Conservation (phyloP, 495 filamentous ascomycete species). For the Lasiosphaeria ovina region DNA sequence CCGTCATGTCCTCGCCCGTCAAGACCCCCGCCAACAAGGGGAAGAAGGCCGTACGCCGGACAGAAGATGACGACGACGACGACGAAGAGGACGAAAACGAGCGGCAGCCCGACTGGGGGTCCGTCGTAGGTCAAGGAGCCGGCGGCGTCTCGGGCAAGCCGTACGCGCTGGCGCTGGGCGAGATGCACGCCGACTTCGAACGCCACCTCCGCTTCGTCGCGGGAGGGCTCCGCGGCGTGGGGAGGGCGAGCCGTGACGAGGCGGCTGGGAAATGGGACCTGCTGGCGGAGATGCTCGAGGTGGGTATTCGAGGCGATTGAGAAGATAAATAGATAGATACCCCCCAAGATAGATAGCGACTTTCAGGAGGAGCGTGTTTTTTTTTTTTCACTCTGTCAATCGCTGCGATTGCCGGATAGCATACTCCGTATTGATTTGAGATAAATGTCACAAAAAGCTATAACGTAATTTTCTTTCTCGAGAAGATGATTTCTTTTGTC, state of each 20-base stretch:
- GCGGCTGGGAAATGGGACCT: slow-evolving; percentile 55
- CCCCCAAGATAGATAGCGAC: neutral
- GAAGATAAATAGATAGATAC: neutral
- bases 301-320: slow-evolving; percentile 35
- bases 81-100: slow-evolving; percentile 38
- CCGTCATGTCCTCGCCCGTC: slow-evolving; percentile 28
- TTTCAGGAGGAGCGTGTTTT: too few species aligned
- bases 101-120: slow-evolving; percentile 31
- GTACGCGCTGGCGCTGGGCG: slow-evolving; percentile 39
- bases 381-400: too few species aligned
- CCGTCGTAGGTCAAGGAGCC: slow-evolving; percentile 1
- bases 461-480: too few species aligned
- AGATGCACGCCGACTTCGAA: slow-evolving; percentile 49
- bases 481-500: too few species aligned
- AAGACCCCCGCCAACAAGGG: slow-evolving; percentile 9
- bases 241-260: slow-evolving; percentile 54
- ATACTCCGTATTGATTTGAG: too few species aligned
- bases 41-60: slow-evolving; percentile 11
- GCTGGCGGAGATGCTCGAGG: slow-evolving; percentile 59
- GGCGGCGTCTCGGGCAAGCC: slow-evolving; percentile 22
- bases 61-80: slow-evolving; percentile 24
- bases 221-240: slow-evolving; percentile 54
- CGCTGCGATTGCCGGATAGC: too few species aligned
- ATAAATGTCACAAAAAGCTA: too few species aligned
- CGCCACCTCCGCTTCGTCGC: slow-evolving; percentile 53